Base-by-base conservation (phyloP, 306 rosid genomes). In the Argentina anserina region DNA sequence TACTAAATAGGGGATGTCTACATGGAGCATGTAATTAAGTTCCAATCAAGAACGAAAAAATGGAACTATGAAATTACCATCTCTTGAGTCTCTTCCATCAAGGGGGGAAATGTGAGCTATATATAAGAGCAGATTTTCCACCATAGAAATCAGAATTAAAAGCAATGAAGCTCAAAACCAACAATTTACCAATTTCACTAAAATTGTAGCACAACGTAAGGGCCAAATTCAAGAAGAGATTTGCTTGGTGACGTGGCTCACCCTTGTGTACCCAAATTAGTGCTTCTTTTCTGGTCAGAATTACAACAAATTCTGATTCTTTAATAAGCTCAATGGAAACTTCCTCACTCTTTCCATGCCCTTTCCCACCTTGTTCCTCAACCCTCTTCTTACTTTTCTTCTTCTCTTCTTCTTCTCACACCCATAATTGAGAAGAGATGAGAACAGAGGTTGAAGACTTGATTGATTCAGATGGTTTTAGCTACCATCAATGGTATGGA, bases 231-330 rank as follows among this genome's bases (percentile, higher is more conserved):
- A 47, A n/a, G 21, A 69, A 31, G 29, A 5, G 12, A 31, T 29
- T 50, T 59, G 79, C 75, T 61, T 23, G 33, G 65, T 69, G 69
- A 79, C 72, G 53, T 74, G 76, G 72, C 42, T 59, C 46, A 8
- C 28, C n/a, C 67, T n/a, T 40, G 75, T 40, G 72, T 64, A 65
- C 40, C 21, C 43, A 53, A 42, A 37, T 64, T 37, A 39, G 62
- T 43, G 37, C 11, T 29, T 47, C 41, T 64, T 49, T 13, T 50
- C 43, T 52, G 65, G 65, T 52, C 56, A 29, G 18, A 64, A 17
- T 65, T 25, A 29, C 18, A 36, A 60, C 12, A 15, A 25, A 29
- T 28, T 61, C 77, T 36, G 49, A 21, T 46, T 64, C n/a, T 12
- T 25, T 11, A 33, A 26, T 7, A 45, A 26, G 21, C 34, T 59